Percentiles rank a stretch among this genome's conserved stretches.
Conservation (phyloP, 352 stramenopile genomes). For the Blastocystis sp. region DNA sequence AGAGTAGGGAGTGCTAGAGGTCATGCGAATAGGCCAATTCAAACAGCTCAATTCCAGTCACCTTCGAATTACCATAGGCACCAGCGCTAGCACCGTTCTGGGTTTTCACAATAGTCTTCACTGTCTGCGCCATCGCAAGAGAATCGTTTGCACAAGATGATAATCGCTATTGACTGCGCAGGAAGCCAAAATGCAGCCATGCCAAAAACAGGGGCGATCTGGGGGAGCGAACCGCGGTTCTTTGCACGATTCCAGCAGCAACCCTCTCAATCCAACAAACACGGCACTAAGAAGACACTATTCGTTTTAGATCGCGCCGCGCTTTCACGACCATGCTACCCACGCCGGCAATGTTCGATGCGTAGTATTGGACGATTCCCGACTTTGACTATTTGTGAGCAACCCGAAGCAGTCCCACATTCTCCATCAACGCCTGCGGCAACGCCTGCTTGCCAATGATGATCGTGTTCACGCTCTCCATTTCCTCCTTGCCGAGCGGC, state of each 20-base stretch:
- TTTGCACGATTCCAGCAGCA: background rate
- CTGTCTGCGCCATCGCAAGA: conserved; percentile 31
- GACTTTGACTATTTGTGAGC: background rate
- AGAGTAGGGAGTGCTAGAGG: conserved; percentile 52
- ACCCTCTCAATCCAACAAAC: background rate
- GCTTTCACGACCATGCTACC: background rate
- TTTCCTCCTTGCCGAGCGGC: background rate
- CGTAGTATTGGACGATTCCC: background rate
- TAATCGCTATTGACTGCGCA: conserved; percentile 3
- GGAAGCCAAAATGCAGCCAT: conserved; percentile 49
- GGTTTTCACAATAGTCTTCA: conserved; percentile 57
- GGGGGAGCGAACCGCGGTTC: background rate
- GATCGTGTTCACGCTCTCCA: conserved; percentile 31
- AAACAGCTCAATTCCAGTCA: conserved; percentile 62
- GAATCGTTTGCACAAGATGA: background rate
- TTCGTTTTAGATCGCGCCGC: background rate
- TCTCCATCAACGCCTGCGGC: background rate
- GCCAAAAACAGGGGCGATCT: conserved; percentile 29
- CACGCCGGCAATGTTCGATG: background rate
- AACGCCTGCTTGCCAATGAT: background rate
- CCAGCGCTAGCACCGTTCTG: conserved; percentile 21
- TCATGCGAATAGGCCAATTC: background rate
- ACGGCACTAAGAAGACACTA: background rate
- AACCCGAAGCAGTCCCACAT: background rate
- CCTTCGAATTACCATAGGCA: conserved; percentile 47